A percentile compares a stretch with the other conserved stretches of the same genome.
These are phyloP conservation scores for Rutidosis leptorrhynchoides DNA, from an alignment of 129 eudicot genomes.

Conservation along the genomic window DNA sequence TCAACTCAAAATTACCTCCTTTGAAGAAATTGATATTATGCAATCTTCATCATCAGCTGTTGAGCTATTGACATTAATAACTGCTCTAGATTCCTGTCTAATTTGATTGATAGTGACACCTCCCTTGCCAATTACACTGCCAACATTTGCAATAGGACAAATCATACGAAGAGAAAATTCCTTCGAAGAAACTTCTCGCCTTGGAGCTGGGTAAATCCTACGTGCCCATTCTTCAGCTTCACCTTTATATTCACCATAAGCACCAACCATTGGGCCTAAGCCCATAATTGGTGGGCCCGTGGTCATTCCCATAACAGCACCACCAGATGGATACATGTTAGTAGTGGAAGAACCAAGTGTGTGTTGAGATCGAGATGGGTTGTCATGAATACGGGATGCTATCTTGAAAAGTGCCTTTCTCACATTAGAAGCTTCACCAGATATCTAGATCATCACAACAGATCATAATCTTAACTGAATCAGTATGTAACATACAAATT, in stretches of 20 bases:
- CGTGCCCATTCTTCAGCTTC: conserved; percentile 42
- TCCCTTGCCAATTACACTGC: conserved; percentile 86
- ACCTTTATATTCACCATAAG: conserved; percentile 52
- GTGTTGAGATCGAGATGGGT: conserved; percentile 76
- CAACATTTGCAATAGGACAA: conserved; percentile 67
- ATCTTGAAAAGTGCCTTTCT: background rate
- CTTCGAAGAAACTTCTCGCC: conserved; percentile 54
- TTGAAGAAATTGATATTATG: conserved; percentile 57
- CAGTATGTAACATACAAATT: background rate
- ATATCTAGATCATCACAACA: conserved; percentile 9
- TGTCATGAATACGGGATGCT: conserved; percentile 46
- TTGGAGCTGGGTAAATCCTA: conserved; percentile 45
- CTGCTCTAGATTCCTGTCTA: conserved; percentile 75
- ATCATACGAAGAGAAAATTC: conserved; percentile 67
- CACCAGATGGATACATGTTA: conserved; percentile 32
- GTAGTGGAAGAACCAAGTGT: conserved; percentile 45
- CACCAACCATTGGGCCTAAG: conserved; percentile 49
- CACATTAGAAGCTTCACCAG: conserved; percentile 18
- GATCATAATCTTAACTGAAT: background rate
- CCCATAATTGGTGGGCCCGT: conserved; percentile 63
- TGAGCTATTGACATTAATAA: conserved; percentile 66
- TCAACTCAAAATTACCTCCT: conserved; percentile 47
- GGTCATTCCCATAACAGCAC: conserved; percentile 39
- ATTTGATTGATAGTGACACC: conserved; percentile 77
- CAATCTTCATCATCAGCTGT: conserved; percentile 71